A percentile compares a stretch with the other conserved stretches of the same genome.
Conservation (phyloP, 371 early-diverging fungal species). For the Haplosporangium sp. region DNA sequence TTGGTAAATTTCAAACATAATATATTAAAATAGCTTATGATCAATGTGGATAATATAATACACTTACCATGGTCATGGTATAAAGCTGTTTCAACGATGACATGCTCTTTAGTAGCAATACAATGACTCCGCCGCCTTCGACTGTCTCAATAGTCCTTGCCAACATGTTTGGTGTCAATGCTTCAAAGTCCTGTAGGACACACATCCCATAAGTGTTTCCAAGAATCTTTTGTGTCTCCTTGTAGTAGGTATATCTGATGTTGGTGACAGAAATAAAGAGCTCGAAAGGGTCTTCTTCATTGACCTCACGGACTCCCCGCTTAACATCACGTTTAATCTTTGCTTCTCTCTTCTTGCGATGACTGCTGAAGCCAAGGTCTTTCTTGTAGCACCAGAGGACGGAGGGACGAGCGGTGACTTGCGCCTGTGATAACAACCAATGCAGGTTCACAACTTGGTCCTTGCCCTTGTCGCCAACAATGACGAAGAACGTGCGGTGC, state of each 20-base stretch:
- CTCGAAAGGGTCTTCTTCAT: conserved; percentile 96
- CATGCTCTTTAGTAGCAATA: conserved; percentile 95
- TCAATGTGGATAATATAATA: not conserved
- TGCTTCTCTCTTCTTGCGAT: conserved; percentile 96
- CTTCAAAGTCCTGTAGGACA: conserved; percentile 99
- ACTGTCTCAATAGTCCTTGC: conserved; percentile 99
- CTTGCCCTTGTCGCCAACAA: conserved; percentile 96
- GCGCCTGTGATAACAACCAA: conserved; percentile 94
- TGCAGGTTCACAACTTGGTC: conserved; percentile 98
- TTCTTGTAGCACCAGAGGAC: conserved; percentile 99
- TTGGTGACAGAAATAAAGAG: conserved; percentile 94
- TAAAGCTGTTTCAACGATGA: conserved; percentile 95
- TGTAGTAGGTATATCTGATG: conserved; percentile 98
- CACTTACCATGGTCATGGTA: conserved; percentile 93
- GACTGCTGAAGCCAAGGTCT: conserved; percentile 94
- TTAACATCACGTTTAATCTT: conserved; percentile 94
- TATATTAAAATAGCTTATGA: conserved; percentile 1
- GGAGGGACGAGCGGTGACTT: conserved; percentile 90
- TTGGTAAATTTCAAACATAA: too few relatives aligned
- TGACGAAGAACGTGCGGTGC: conserved; percentile 96
- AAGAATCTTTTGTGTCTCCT: conserved; percentile 98
- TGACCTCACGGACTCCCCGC: conserved; percentile 88
- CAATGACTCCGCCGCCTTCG: conserved; percentile 98
- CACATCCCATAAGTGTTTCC: conserved; percentile 99
- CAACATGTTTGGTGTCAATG: conserved; percentile 97